A percentile compares a stretch with the other conserved stretches of the same genome.
These are phyloP conservation scores for Saitoella complicata DNA, from an alignment of 805 yeast species.

Conservation along the genomic window DNA sequence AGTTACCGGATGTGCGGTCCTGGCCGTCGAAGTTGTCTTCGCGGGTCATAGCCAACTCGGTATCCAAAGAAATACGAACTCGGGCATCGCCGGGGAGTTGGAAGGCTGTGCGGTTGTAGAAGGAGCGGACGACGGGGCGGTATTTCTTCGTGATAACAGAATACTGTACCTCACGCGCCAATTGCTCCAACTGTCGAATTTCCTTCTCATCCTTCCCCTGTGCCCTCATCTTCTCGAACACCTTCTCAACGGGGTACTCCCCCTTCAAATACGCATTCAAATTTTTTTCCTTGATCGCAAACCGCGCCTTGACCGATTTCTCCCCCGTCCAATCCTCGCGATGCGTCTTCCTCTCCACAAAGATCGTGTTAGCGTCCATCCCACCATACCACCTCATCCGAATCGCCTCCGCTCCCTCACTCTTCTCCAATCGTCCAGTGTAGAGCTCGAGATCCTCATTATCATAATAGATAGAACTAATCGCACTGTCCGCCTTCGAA, in stretches of 20 bases:
- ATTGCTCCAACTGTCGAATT: slow-evolving; percentile 77
- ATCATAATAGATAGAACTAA: slow-evolving; percentile 92
- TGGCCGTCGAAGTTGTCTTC: slow-evolving; percentile 92
- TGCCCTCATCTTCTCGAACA: slow-evolving; percentile 78
- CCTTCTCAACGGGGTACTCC: slow-evolving; percentile 70
- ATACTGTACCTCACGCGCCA: slow-evolving; percentile 88
- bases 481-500: slow-evolving; percentile 86
- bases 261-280: slow-evolving; percentile 77
- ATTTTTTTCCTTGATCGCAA: slow-evolving; percentile 77
- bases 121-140: slow-evolving; percentile 90
- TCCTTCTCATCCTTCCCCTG: slow-evolving; percentile 89
- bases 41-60: slow-evolving; percentile 92
- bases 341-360: slow-evolving; percentile 94
- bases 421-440: slow-evolving; percentile 85
- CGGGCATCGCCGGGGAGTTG: slow-evolving; percentile 99
- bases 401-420: slow-evolving; percentile 98
- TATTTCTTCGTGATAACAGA: slow-evolving; percentile 65
- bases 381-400: slow-evolving; percentile 99
- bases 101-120: slow-evolving; percentile 96
- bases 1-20: slow-evolving; percentile 78
- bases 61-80: slow-evolving; percentile 93
- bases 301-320: slow-evolving; percentile 95
- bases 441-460: slow-evolving; percentile 77
- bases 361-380: slow-evolving; percentile 79
- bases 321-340: slow-evolving; percentile 99